A percentile compares a stretch with the other conserved stretches of the same genome.
Evolutionary conservation across 164 flowering plant genomes (phyloP).

Genomic region (Aristolochia contorta): DNA sequence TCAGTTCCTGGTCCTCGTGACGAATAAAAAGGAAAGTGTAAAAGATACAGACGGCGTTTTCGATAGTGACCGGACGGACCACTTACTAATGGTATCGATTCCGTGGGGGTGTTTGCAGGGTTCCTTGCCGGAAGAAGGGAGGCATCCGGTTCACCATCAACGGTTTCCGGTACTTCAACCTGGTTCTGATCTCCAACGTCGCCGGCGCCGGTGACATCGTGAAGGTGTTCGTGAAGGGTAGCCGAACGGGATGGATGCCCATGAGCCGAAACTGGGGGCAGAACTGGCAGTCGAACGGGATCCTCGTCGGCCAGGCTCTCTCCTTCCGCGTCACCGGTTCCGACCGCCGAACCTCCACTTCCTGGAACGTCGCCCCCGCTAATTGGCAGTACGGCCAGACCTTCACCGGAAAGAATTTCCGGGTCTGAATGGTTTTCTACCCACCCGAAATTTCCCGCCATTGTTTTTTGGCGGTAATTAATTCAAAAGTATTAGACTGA

Average conservation of each 20-base stretch:
- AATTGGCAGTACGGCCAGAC: conserved; percentile 81
- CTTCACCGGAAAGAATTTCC: conserved; percentile 62
- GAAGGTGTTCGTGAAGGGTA: conserved; percentile 48
- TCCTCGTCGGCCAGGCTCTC: conserved; percentile 57
- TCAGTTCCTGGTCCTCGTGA: not conserved
- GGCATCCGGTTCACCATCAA: conserved; percentile 73
- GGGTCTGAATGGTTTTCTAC: conserved; percentile 24
- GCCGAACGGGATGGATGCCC: conserved; percentile 57
- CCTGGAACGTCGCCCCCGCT: conserved; percentile 58
- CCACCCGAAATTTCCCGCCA: conserved; percentile 7
- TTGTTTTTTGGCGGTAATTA: conserved; percentile 6
- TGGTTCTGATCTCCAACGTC: conserved; percentile 61
- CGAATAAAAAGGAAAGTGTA: too few species aligned
- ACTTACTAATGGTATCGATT: too few species aligned
- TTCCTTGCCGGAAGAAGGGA: conserved; percentile 63
- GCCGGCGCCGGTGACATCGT: conserved; percentile 75
- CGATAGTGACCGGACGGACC: too few species aligned
- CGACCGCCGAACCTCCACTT: conserved; percentile 57
- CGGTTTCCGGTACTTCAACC: conserved; percentile 66
- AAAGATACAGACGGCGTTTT: too few species aligned
- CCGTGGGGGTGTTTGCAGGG: conserved; percentile 20
- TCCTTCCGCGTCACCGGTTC: conserved; percentile 69
- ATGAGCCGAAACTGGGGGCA: conserved; percentile 84
- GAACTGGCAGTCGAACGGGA: conserved; percentile 62
- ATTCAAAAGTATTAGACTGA: too few species aligned